Conservation (phyloP, 768 basidiomycete genomes). For the Gymnopilus dilepis region DNA sequence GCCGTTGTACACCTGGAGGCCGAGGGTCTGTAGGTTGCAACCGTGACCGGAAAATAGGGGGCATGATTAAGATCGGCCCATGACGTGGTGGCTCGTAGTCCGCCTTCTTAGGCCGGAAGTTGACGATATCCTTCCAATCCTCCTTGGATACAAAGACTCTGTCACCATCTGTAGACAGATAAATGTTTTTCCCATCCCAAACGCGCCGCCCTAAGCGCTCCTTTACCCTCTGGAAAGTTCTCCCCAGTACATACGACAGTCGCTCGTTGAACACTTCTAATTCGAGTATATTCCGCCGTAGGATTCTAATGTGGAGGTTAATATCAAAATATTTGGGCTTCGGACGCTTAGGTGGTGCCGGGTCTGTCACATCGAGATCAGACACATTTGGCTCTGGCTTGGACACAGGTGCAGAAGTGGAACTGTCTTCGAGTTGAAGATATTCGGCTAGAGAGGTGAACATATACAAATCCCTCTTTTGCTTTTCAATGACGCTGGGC, state of each 20-base stretch:
- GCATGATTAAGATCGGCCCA: too few relatives aligned
- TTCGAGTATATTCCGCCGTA: slow-evolving; percentile 58
- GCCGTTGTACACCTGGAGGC: not conserved
- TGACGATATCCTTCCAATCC: slow-evolving; percentile 56
- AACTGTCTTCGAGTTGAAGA: not conserved
- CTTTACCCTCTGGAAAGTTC: slow-evolving; percentile 67
- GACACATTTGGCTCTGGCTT: not conserved
- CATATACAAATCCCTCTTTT: slow-evolving; percentile 48
- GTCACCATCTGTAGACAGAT: slow-evolving; percentile 38
- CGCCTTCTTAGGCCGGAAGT: slow-evolving; percentile 41
- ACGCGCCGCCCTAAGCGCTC: slow-evolving; percentile 82
- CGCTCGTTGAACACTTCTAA: slow-evolving; percentile 50
- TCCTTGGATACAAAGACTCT: slow-evolving; percentile 44
- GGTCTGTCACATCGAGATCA: slow-evolving; percentile 4
- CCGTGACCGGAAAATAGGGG: slow-evolving; percentile 2
- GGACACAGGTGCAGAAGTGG: too few relatives aligned
- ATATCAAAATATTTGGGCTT: slow-evolving; percentile 52
- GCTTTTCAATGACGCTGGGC: slow-evolving; percentile 49
- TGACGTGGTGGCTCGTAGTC: not conserved
- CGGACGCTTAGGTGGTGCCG: slow-evolving; percentile 30
- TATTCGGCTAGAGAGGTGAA: slow-evolving; percentile 5
- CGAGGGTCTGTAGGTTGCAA: not conserved
- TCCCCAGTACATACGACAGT: slow-evolving; percentile 48
- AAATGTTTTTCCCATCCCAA: slow-evolving; percentile 65
- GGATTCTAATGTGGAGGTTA: slow-evolving; percentile 58